Evolutionary conservation across 495 filamentous ascomycete genomes (phyloP).

Genomic region (Bryoglossum gracile): DNA sequence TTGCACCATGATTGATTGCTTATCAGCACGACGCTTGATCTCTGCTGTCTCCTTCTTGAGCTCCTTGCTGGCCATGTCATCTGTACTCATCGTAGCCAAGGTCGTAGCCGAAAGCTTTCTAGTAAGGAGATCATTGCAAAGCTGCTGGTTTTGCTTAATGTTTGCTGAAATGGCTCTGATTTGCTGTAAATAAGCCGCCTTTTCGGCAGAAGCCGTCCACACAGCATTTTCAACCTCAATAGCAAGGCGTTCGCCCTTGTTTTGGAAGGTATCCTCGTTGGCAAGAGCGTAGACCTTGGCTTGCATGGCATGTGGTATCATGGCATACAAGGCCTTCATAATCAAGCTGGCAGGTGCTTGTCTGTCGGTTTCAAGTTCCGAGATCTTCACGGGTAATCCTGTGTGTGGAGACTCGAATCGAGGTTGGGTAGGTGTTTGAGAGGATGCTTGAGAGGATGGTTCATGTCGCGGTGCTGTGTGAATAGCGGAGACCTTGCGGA

Average conservation of each 20-base stretch:
- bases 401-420: slow-evolving; percentile 23
- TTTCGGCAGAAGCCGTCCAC: slow-evolving; percentile 36
- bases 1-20: slow-evolving; percentile 77
- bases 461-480: slow-evolving; percentile 23
- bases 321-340: slow-evolving; percentile 34
- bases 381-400: slow-evolving; percentile 26
- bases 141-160: slow-evolving; percentile 74
- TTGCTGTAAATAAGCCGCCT: slow-evolving; percentile 36
- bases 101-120: slow-evolving; percentile 60
- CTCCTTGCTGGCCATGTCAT: slow-evolving; percentile 89
- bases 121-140: slow-evolving; percentile 67
- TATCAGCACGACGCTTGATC: slow-evolving; percentile 61
- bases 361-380: slow-evolving; percentile 35
- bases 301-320: slow-evolving; percentile 37
- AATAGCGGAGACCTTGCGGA: slow-evolving; percentile 43
- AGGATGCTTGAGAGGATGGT: background rate
- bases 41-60: slow-evolving; percentile 73
- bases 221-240: slow-evolving; percentile 66
- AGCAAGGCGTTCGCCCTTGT: slow-evolving; percentile 38
- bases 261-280: slow-evolving; percentile 31
- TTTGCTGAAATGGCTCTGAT: slow-evolving; percentile 62
- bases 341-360: slow-evolving; percentile 36
- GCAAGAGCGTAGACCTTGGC: slow-evolving; percentile 30
- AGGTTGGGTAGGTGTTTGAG: no score
- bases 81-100: slow-evolving; percentile 74